Percentiles rank a stretch among this genome's conserved stretches.
Evolutionary conservation across 192 early-diverging fungal genomes (phyloP).

Genomic region (Coemansia aciculifera): DNA sequence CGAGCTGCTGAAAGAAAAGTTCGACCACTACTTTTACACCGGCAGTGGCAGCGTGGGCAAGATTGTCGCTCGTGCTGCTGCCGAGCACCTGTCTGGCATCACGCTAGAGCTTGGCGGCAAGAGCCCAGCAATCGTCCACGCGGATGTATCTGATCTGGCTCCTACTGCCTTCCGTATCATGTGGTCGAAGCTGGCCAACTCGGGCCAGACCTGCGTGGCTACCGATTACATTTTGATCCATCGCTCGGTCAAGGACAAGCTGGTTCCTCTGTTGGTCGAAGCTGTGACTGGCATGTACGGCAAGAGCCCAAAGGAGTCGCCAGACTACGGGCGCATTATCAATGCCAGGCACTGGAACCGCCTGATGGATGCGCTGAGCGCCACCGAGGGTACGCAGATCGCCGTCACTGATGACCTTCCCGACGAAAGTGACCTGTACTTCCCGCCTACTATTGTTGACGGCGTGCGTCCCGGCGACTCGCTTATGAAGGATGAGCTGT

Average conservation of each 20-base stretch:
- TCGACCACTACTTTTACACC: conserved; percentile 94
- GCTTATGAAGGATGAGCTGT: conserved; percentile 84
- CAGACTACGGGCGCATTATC: conserved; percentile 72
- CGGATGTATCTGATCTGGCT: conserved; percentile 63
- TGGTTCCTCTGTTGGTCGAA: conserved; percentile 61
- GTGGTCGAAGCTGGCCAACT: conserved; percentile 83
- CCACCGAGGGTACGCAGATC: conserved; percentile 55
- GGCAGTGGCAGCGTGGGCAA: conserved; percentile 79
- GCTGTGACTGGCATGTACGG: conserved; percentile 54
- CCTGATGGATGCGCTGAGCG: conserved; percentile 57
- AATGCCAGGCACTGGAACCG: conserved; percentile 70
- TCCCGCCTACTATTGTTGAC: conserved; percentile 82
- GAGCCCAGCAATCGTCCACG: conserved; percentile 66
- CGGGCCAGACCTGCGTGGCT: conserved; percentile 88
- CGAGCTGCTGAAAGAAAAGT: conserved; percentile 68
- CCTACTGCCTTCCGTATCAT: conserved; percentile 70
- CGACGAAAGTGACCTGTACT: conserved; percentile 65
- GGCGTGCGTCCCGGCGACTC: conserved; percentile 62
- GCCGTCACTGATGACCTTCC: conserved; percentile 57
- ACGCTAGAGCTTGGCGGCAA: conserved; percentile 96
- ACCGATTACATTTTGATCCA: conserved; percentile 84
- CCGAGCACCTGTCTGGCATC: conserved; percentile 82
- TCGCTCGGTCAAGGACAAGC: conserved; percentile 56
- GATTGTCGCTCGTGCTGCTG: conserved; percentile 80
- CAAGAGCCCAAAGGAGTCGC: conserved; percentile 49